phyloP scores from a whole-genome alignment of 1,284 basidiomycete species.

The Boletus semigastroideus region DNA sequence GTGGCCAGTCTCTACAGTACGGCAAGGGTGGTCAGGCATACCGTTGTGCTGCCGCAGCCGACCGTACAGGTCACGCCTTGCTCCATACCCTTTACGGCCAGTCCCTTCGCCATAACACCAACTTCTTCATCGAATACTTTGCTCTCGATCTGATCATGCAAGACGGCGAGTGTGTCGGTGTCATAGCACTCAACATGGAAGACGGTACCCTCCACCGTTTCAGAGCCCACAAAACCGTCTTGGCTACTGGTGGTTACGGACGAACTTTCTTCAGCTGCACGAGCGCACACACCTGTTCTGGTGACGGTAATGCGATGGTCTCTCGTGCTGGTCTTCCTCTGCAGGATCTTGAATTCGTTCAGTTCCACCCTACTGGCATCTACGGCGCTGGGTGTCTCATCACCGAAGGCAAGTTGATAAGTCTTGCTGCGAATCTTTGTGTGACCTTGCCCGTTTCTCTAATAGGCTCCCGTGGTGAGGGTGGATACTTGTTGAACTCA shows the following conservation, averaged over 20 bases:
- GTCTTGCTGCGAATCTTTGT: background rate
- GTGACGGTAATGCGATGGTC: conserved; percentile 99
- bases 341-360: conserved; percentile 98
- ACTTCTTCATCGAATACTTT: conserved; percentile 99
- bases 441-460: too few species aligned
- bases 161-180: conserved; percentile 98
- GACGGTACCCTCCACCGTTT: conserved; percentile 99
- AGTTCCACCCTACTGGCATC: conserved; percentile 99
- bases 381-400: conserved; percentile 99
- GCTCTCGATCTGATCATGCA: conserved; percentile 98
- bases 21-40: conserved; percentile 99
- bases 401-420: conserved; percentile 74
- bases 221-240: conserved; percentile 97
- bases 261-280: conserved; percentile 99
- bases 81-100: conserved; percentile 99
- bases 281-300: conserved; percentile 97
- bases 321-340: conserved; percentile 94
- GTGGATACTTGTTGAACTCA: conserved; percentile 97
- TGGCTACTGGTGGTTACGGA: conserved; percentile 98
- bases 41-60: conserved; percentile 97
- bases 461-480: conserved; percentile 95
- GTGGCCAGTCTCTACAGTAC: conserved; percentile 96
- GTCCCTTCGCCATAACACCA: conserved; percentile 98
- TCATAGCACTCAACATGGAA: conserved; percentile 99
- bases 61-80: conserved; percentile 98